Evolutionary conservation across 495 filamentous ascomycete species (phyloP).

Genomic region (Gamarada debralockiae): DNA sequence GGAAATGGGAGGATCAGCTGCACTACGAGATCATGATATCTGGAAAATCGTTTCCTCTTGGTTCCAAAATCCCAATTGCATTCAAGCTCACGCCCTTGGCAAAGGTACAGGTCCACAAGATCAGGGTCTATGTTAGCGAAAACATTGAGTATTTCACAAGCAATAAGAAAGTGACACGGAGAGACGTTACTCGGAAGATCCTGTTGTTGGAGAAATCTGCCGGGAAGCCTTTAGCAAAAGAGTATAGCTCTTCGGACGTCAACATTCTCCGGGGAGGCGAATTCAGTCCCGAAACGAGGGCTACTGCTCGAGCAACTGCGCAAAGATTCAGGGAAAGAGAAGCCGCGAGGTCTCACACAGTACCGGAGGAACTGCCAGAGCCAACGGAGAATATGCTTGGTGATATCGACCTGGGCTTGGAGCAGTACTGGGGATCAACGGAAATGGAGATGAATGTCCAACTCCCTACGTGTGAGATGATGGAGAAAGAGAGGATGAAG

Average conservation of each 20-base stretch:
- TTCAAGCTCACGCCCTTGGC: constrained; percentile 96
- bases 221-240: constrained; percentile 70
- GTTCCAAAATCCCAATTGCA: constrained; percentile 89
- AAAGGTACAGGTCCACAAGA: constrained; percentile 93
- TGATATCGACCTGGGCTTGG: constrained; percentile 62
- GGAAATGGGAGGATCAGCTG: constrained; percentile 97
- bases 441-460: constrained; percentile 98
- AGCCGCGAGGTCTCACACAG: constrained; percentile 27
- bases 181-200: constrained; percentile 82
- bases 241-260: constrained; percentile 76
- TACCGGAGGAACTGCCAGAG: constrained; percentile 39
- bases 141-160: constrained; percentile 90
- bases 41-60: constrained; percentile 95
- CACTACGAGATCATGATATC: constrained; percentile 99
- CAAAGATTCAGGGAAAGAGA: constrained; percentile 33
- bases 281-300: constrained; percentile 38
- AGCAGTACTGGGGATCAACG: constrained; percentile 72
- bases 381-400: constrained; percentile 72
- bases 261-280: constrained; percentile 80
- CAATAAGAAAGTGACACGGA: constrained; percentile 81
- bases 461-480: constrained; percentile 85
- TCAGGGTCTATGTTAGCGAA: constrained; percentile 94
- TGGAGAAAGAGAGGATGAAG: constrained; percentile 72
- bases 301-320: constrained; percentile 37
- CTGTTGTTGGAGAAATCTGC: constrained; percentile 88